Evolutionary conservation across 2,329 filamentous ascomycete species (phyloP).

Genomic region (Penicillium sclerotigenum): DNA sequence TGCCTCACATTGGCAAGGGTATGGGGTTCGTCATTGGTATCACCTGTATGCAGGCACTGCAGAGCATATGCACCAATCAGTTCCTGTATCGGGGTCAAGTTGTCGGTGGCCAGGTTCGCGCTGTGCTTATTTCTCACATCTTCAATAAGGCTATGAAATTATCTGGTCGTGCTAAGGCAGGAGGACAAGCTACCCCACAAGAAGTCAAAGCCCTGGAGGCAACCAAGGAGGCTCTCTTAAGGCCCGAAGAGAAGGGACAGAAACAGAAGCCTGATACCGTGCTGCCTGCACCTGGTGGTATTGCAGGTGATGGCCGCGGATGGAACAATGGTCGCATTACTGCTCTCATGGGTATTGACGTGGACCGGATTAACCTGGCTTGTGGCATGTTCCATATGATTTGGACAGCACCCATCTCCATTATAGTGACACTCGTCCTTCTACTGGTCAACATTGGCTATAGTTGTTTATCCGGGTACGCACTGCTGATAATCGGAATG

Average conservation of each 20-base stretch:
- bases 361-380: constrained; percentile 86
- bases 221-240: constrained; percentile 42
- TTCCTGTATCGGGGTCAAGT: constrained; percentile 93
- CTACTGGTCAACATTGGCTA: constrained; percentile 85
- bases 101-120: constrained; percentile 78
- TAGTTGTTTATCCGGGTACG: constrained; percentile 85
- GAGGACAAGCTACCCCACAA: constrained; percentile 59
- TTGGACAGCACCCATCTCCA: constrained; percentile 80
- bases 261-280: constrained; percentile 31
- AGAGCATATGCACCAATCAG: constrained; percentile 79
- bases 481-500: constrained; percentile 71
- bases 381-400: constrained; percentile 85
- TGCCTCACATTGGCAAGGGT: constrained; percentile 69
- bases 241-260: constrained; percentile 34
- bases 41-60: constrained; percentile 76
- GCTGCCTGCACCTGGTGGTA: constrained; percentile 43
- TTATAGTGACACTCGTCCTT: constrained; percentile 73
- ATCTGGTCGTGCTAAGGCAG: constrained; percentile 82
- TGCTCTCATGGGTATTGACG: constrained; percentile 93
- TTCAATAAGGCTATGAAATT: constrained; percentile 92
- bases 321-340: constrained; percentile 92
- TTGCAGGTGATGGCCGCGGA: constrained; percentile 68
- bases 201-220: constrained; percentile 46
- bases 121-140: constrained; percentile 77
- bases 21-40: constrained; percentile 82